A percentile compares a stretch with the other conserved stretches of the same genome.
phyloP scores from a whole-genome alignment of 208 protist species.

The Leishmania arabica region DNA sequence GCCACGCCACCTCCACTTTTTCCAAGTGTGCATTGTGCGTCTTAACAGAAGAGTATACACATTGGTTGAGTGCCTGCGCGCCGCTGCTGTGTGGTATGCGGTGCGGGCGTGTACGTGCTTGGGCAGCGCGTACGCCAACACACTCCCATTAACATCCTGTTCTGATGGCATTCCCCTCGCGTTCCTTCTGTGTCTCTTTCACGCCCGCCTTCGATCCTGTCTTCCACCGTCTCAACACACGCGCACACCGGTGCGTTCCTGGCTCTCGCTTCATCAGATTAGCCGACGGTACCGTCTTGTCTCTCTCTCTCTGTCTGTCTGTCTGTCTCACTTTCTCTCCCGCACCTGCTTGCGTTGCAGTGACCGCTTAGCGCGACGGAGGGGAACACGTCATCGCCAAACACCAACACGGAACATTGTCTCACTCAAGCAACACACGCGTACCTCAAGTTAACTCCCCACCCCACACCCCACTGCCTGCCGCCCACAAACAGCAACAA shows the following conservation, averaged over 20 bases:
- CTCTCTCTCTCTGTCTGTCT: no score
- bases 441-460: no score
- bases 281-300: no score
- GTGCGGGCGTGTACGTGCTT: neutral
- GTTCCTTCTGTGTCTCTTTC: neutral
- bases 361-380: no score
- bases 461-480: no score
- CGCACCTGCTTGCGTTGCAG: no score
- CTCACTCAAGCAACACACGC: no score
- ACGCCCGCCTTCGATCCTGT: neutral
- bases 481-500: no score
- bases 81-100: neutral
- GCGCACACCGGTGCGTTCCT: neutral
- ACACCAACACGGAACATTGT: no score
- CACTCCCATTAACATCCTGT: neutral
- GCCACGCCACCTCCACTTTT: neutral
- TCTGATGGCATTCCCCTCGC: neutral
- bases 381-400: no score
- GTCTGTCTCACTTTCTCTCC: no score
- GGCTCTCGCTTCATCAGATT: neutral
- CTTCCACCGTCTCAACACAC: neutral
- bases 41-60: neutral
- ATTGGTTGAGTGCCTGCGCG: neutral
- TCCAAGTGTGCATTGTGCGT: neutral
- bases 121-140: neutral